These are phyloP conservation scores for Cyclotella sp. DNA, from an alignment of 108 stramenopile species.

Conservation along the genomic window DNA sequence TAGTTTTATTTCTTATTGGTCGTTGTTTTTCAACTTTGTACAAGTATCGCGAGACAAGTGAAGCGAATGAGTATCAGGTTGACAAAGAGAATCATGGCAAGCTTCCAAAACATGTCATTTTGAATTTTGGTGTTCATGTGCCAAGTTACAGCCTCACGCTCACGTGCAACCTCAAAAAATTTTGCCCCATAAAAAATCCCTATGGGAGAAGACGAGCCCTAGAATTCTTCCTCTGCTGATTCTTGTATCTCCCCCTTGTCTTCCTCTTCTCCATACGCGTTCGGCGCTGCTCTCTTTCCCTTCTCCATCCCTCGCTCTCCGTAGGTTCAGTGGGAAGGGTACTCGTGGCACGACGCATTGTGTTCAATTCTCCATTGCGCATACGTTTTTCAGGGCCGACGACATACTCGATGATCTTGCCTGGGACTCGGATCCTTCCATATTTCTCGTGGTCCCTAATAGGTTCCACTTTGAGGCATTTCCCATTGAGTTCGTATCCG, in stretches of 20 bases:
- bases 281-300: conserved; percentile 36
- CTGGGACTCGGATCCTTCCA: conserved; percentile 78
- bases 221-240: conserved; percentile 58
- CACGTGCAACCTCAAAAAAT: neutral
- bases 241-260: conserved; percentile 50
- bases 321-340: conserved; percentile 18
- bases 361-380: conserved; percentile 49
- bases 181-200: neutral
- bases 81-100: neutral
- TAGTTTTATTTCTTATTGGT: neutral
- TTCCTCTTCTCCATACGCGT: conserved; percentile 49
- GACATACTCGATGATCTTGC: conserved; percentile 74
- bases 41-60: neutral
- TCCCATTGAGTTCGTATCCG: conserved; percentile 65
- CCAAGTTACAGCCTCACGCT: neutral
- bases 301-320: conserved; percentile 17
- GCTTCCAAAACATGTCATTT: neutral
- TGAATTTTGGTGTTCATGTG: neutral
- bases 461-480: conserved; percentile 67
- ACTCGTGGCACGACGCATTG: conserved; percentile 50
- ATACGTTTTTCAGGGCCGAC: conserved; percentile 54
- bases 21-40: neutral
- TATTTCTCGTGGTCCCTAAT: conserved; percentile 73
- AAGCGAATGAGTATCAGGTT: neutral
- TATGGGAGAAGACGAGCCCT: conserved; percentile 12